A percentile compares a stretch with the other conserved stretches of the same genome.
These are phyloP conservation scores for Apiospora saccharicola DNA, from an alignment of 2,329 filamentous ascomycete genomes.

Conservation along the genomic window DNA sequence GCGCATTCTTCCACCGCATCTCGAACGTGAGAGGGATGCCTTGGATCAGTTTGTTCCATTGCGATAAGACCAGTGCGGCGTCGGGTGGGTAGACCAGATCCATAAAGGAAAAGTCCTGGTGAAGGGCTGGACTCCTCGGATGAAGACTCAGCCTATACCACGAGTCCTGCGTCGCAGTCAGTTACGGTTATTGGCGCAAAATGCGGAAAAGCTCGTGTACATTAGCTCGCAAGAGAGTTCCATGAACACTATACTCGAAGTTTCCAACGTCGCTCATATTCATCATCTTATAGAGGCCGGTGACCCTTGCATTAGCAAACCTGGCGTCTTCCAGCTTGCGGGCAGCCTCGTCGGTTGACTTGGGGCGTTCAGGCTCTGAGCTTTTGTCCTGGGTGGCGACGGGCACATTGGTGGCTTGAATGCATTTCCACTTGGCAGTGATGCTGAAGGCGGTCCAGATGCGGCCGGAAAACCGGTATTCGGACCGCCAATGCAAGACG, in stretches of 20 bases:
- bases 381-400: neutral
- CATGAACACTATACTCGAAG: conserved; percentile 26
- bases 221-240: conserved; percentile 24
- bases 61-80: conserved; percentile 10
- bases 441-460: conserved; percentile 27
- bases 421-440: conserved; percentile 25
- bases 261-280: conserved; percentile 28
- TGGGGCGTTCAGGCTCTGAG: neutral
- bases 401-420: conserved; percentile 7
- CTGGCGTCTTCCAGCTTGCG: conserved; percentile 23
- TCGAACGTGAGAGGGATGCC: conserved; percentile 27
- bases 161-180: conserved; percentile 19
- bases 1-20: conserved; percentile 28
- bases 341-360: neutral
- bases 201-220: neutral
- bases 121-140: neutral
- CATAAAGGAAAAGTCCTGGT: conserved; percentile 27
- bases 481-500: conserved; percentile 24
- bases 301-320: conserved; percentile 23
- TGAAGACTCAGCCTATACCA: conserved; percentile 27
- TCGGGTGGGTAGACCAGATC: conserved; percentile 28
- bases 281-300: conserved; percentile 27
- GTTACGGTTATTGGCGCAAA: neutral
- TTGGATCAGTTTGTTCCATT: conserved; percentile 27
- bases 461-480: conserved; percentile 23